A percentile compares a stretch with the other conserved stretches of the same genome.
Conservation (phyloP, 257 asterid species). For the Solanum dulcamara region DNA sequence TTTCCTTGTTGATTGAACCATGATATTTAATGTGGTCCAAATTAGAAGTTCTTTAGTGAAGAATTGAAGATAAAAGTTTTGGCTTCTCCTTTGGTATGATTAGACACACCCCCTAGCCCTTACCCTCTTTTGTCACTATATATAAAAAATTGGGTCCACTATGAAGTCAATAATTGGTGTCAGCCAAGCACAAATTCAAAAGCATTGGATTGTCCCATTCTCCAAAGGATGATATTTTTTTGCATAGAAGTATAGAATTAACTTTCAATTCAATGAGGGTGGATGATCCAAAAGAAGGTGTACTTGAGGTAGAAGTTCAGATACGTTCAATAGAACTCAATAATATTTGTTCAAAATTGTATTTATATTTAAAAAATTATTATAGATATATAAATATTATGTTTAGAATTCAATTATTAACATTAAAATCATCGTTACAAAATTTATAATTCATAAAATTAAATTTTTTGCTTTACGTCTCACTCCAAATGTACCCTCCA, state of each 20-base stretch:
- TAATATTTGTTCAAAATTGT: neutral
- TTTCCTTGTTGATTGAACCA: neutral
- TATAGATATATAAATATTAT: neutral
- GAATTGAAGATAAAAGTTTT: neutral
- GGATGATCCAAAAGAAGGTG: neutral
- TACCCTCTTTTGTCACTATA: neutral
- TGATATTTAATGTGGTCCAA: neutral
- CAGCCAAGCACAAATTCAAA: slow-evolving; percentile 10
- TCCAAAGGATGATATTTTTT: neutral
- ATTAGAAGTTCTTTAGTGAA: neutral
- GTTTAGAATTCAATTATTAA: accelerated
- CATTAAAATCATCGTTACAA: neutral
- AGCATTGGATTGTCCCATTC: slow-evolving; percentile 13
- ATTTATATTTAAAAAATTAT: no score
- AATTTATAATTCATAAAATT: neutral
- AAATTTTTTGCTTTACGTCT: neutral
- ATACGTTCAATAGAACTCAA: neutral
- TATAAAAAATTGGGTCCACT: neutral
- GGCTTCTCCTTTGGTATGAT: neutral
- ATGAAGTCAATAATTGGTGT: slow-evolving; percentile 7
- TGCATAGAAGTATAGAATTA: neutral
- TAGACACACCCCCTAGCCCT: neutral
- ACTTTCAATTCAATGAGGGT: no score
- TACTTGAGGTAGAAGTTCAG: neutral
- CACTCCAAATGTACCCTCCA: neutral